Evolutionary conservation across 2,329 filamentous ascomycete species (phyloP).

Genomic region (Botrytis medusae): DNA sequence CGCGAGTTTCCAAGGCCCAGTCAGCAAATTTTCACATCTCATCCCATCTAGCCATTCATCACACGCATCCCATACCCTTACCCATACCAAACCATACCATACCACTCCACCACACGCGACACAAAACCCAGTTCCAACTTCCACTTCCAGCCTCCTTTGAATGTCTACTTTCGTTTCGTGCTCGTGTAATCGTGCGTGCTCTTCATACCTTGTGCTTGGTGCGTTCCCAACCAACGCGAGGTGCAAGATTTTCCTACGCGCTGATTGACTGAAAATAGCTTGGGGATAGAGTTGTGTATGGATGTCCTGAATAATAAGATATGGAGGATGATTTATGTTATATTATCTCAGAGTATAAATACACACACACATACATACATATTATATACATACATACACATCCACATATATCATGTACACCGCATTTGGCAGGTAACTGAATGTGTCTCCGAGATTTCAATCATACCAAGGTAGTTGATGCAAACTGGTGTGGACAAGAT

Average conservation of each 20-base stretch:
- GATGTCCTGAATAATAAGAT: not conserved
- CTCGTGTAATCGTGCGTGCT: not conserved
- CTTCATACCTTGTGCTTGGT: constrained; percentile 1
- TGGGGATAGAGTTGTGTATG: not conserved
- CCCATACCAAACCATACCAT: not conserved
- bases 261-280: not conserved
- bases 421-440: not conserved
- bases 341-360: not conserved
- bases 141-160: not conserved
- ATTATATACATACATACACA: too few species aligned
- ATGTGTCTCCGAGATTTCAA: not conserved
- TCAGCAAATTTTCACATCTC: not conserved
- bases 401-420: not conserved
- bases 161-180: not conserved
- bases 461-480: not conserved
- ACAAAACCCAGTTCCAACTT: not conserved
- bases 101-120: constrained; percentile 5
- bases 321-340: not conserved
- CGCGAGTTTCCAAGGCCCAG: not conserved
- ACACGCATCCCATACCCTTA: not conserved
- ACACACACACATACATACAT: too few species aligned
- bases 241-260: not conserved
- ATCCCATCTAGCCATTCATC: not conserved
- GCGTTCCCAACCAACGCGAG: not conserved
- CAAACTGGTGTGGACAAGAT: not conserved